These are phyloP conservation scores for Colletotrichum australisinense DNA, from an alignment of 2,329 filamentous ascomycete genomes.

Conservation along the genomic window DNA sequence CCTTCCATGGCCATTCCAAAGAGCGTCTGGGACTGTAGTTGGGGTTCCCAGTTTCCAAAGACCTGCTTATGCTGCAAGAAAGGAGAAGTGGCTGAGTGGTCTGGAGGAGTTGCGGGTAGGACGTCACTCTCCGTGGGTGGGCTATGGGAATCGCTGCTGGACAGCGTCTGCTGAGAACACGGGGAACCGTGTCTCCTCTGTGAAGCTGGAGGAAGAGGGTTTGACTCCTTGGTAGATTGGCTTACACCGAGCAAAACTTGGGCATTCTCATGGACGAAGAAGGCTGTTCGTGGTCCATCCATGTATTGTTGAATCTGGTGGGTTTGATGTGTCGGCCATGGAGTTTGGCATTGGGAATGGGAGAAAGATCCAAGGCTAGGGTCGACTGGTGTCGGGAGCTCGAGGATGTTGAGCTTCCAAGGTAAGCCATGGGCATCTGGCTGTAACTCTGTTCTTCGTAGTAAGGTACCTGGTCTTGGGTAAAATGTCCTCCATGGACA, in stretches of 20 bases:
- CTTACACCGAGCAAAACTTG: conserved; percentile 15
- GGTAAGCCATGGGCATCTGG: conserved; percentile 12
- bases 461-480: conserved; percentile 7
- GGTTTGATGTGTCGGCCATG: conserved; percentile 18
- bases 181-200: conserved; percentile 48
- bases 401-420: neutral
- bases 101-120: conserved; percentile 52
- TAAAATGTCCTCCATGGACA: conserved; percentile 10
- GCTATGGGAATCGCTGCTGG: conserved; percentile 51
- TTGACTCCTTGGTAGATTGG: conserved; percentile 12
- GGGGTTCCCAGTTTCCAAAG: conserved; percentile 6
- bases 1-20: conserved; percentile 15
- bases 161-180: conserved; percentile 50
- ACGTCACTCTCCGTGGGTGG: conserved; percentile 54
- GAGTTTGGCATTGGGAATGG: conserved; percentile 11
- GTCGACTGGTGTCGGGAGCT: conserved; percentile 20
- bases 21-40: conserved; percentile 13
- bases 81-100: conserved; percentile 46
- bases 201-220: conserved; percentile 39
- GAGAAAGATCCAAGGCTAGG: conserved; percentile 16
- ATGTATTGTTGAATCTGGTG: conserved; percentile 33
- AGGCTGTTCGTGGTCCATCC: conserved; percentile 30
- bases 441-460: conserved; percentile 18
- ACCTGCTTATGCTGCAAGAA: conserved; percentile 38
- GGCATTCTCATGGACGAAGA: conserved; percentile 22